Percentiles rank a stretch among this genome's conserved stretches.
Evolutionary conservation across 306 rosid species (phyloP).

Genomic region (Malus orientalis): DNA sequence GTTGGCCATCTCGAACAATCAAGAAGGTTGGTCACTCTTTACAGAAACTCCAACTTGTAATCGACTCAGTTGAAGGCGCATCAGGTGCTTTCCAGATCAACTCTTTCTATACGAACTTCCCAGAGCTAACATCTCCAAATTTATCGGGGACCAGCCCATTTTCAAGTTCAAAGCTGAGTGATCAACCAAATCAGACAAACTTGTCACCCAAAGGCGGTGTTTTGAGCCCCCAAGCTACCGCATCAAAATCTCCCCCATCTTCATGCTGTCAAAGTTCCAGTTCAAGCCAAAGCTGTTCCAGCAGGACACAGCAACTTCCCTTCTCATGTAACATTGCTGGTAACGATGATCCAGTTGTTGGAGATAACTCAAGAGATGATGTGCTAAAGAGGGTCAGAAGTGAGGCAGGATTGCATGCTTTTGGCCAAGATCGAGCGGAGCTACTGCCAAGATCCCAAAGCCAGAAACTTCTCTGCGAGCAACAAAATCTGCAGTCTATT

Average conservation of each 20-base stretch:
- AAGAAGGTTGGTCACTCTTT: constrained; percentile 97
- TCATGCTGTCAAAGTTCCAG: constrained; percentile 63
- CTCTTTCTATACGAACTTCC: constrained; percentile 73
- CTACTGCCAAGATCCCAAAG: constrained; percentile 53
- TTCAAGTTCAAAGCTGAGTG: constrained; percentile 48
- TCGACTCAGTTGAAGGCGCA: constrained; percentile 84
- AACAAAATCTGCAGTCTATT: constrained; percentile 16
- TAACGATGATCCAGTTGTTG: constrained; percentile 29
- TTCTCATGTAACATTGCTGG: constrained; percentile 17
- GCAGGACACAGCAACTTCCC: constrained; percentile 39
- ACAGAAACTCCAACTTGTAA: constrained; percentile 80
- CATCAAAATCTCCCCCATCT: constrained; percentile 61
- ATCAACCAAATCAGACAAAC: constrained; percentile 31
- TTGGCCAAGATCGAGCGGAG: constrained; percentile 24
- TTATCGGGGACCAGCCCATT: constrained; percentile 37
- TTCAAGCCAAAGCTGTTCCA: constrained; percentile 79
- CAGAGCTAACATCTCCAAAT: constrained; percentile 68
- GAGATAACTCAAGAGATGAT: constrained; percentile 29
- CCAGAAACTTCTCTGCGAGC: constrained; percentile 49
- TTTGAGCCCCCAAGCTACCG: constrained; percentile 34
- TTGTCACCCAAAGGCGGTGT: constrained; percentile 32
- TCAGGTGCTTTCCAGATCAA: constrained; percentile 79
- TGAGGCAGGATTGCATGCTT: constrained; percentile 52
- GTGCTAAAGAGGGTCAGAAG: constrained; percentile 60
- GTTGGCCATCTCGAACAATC: constrained; percentile 96